Percentiles rank a stretch among this genome's conserved stretches.
Evolutionary conservation across 345 rosid species (phyloP).

Genomic region (Ricinus communis): DNA sequence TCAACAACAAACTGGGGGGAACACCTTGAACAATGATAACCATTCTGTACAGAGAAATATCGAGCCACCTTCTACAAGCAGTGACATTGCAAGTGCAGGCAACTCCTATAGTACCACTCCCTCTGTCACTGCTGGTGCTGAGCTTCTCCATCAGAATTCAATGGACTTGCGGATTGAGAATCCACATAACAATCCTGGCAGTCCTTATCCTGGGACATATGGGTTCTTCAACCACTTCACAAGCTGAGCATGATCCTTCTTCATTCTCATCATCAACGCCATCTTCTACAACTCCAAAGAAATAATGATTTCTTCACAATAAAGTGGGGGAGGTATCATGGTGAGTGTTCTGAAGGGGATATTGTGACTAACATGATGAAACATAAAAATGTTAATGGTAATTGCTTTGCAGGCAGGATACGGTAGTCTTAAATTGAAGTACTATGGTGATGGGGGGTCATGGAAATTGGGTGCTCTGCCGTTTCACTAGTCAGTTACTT

Average conservation of each 20-base stretch:
- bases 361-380: constrained; percentile 49
- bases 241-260: constrained; percentile 57
- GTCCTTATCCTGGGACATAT: constrained; percentile 83
- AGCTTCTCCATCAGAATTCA: constrained; percentile 82
- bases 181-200: constrained; percentile 58
- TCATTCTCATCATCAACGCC: constrained; percentile 66
- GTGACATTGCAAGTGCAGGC: constrained; percentile 47
- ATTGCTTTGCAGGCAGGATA: constrained; percentile 49
- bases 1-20: too few species aligned
- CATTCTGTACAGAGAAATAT: constrained; percentile 45
- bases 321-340: constrained; percentile 47
- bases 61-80: constrained; percentile 50
- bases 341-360: constrained; percentile 49
- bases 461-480: too few species aligned
- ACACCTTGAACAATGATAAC: constrained; percentile 44
- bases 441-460: constrained; percentile 41
- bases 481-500: constrained; percentile 70
- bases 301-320: constrained; percentile 64
- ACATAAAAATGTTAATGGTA: constrained; percentile 43
- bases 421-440: constrained; percentile 27
- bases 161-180: constrained; percentile 75
- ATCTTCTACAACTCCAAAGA: constrained; percentile 51
- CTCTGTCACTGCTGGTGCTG: constrained; percentile 67
- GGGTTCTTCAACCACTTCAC: constrained; percentile 61
- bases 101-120: constrained; percentile 55